Evolutionary conservation across 768 basidiomycete genomes (phyloP).

Genomic region (Pseudohyphozyma bogoriensis): DNA sequence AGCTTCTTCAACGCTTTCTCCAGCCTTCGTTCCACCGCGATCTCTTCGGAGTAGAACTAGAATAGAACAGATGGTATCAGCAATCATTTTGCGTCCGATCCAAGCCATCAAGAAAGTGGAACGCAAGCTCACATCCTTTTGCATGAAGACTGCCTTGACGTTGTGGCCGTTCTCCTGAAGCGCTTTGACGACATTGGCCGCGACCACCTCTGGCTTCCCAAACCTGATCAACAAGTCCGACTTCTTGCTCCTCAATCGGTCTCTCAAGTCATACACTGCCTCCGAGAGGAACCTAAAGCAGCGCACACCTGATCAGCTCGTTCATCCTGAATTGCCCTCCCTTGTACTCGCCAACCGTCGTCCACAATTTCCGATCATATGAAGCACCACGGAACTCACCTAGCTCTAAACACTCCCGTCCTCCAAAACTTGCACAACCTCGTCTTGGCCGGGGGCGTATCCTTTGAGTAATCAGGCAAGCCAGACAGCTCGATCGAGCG

Average conservation of each 20-base stretch:
- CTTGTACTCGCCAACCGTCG: no score
- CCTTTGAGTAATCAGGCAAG: conserved; percentile 33
- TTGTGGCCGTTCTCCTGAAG: conserved; percentile 34
- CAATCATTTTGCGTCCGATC: not conserved
- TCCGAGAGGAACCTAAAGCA: conserved; percentile 37
- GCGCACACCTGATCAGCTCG: conserved; percentile 30
- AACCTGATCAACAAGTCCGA: conserved; percentile 39
- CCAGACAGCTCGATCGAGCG: conserved; percentile 39
- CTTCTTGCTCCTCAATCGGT: conserved; percentile 1
- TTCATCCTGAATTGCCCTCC: no score
- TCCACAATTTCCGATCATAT: no score
- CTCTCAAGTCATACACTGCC: conserved; percentile 27
- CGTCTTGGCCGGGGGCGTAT: conserved; percentile 32
- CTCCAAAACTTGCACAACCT: conserved; percentile 31
- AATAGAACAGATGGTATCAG: not conserved
- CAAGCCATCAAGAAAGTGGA: conserved; percentile 22
- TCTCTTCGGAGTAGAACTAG: conserved; percentile 29
- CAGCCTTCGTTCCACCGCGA: conserved; percentile 23
- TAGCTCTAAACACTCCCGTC: conserved; percentile 27
- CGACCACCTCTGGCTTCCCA: conserved; percentile 39
- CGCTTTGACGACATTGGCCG: conserved; percentile 34
- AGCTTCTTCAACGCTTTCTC: not conserved
- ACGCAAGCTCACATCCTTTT: conserved; percentile 36
- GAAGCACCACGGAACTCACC: conserved; percentile 7
- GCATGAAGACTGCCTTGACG: conserved; percentile 37